These are phyloP conservation scores for Coemansia sp. DNA, from an alignment of 192 early-diverging fungal genomes.

Conservation along the genomic window DNA sequence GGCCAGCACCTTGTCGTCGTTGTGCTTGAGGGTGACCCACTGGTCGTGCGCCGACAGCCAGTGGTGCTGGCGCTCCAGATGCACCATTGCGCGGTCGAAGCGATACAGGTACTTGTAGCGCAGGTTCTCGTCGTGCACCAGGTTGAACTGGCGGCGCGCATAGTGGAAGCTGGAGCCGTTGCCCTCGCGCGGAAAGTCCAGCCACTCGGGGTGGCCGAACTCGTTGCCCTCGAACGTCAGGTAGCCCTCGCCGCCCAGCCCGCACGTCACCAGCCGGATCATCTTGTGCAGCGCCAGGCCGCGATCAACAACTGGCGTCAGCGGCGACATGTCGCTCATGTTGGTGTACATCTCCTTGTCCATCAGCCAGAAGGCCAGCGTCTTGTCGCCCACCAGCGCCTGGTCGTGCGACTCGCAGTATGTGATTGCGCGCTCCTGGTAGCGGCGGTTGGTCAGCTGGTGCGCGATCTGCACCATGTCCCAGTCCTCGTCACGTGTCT, in stretches of 20 bases:
- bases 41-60: constrained; percentile 76
- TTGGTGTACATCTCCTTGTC: constrained; percentile 98
- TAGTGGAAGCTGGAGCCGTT: constrained; percentile 90
- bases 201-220: constrained; percentile 99
- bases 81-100: constrained; percentile 86
- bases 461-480: constrained; percentile 80
- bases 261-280: constrained; percentile 87
- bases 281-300: constrained; percentile 95
- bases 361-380: constrained; percentile 99
- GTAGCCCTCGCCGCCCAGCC: constrained; percentile 94
- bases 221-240: constrained; percentile 98
- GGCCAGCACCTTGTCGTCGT: constrained; percentile 87
- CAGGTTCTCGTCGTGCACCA: constrained; percentile 81
- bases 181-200: constrained; percentile 95
- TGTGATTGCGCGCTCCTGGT: constrained; percentile 89
- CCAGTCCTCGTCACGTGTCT: constrained; percentile 89
- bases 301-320: constrained; percentile 92
- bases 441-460: constrained; percentile 87
- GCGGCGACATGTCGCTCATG: constrained; percentile 78
- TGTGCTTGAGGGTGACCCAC: constrained; percentile 85
- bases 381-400: constrained; percentile 97
- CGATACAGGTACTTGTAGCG: constrained; percentile 92
- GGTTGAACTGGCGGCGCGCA: constrained; percentile 93
- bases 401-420: constrained; percentile 98
- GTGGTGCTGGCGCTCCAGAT: constrained; percentile 65